Evolutionary conservation across 2,329 filamentous ascomycete species (phyloP).

Genomic region (Chaetomium globosum): DNA sequence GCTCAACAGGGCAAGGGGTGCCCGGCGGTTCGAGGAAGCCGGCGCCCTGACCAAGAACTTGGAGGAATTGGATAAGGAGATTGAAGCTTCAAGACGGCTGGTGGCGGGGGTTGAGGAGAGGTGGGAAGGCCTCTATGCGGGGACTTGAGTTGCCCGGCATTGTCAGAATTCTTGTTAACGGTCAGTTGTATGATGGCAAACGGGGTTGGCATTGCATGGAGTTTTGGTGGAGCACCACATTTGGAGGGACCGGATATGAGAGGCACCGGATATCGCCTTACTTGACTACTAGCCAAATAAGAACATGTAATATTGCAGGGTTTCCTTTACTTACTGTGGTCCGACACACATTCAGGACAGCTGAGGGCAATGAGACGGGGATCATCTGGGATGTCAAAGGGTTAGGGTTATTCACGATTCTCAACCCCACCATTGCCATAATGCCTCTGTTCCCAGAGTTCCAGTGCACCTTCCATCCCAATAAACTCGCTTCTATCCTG

Average conservation of each 20-base stretch:
- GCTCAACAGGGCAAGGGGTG: slow-evolving; percentile 74
- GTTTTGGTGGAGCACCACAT: slow-evolving; percentile 13
- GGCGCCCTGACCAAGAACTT: slow-evolving; percentile 76
- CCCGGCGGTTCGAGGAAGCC: slow-evolving; percentile 84
- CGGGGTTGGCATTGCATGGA: slow-evolving; percentile 24
- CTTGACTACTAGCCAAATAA: not conserved
- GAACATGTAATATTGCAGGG: not conserved
- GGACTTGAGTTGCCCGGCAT: slow-evolving; percentile 23
- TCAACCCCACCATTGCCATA: slow-evolving; percentile 6
- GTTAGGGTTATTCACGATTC: not conserved
- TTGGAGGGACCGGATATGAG: not conserved
- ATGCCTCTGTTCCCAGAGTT: not conserved
- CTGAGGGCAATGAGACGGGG: not conserved
- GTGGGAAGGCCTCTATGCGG: slow-evolving; percentile 57
- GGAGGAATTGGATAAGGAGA: slow-evolving; percentile 80
- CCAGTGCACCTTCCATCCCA: not conserved
- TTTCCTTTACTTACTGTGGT: not conserved
- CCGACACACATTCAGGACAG: not conserved
- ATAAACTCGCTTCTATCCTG: not conserved
- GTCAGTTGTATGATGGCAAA: not conserved
- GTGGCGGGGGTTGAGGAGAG: slow-evolving; percentile 66
- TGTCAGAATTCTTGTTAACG: not conserved
- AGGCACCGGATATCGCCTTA: not conserved
- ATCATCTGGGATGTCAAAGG: not conserved
- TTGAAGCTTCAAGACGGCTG: slow-evolving; percentile 66